Conservation (phyloP, 768 basidiomycete genomes). For the Suillus luteus region DNA sequence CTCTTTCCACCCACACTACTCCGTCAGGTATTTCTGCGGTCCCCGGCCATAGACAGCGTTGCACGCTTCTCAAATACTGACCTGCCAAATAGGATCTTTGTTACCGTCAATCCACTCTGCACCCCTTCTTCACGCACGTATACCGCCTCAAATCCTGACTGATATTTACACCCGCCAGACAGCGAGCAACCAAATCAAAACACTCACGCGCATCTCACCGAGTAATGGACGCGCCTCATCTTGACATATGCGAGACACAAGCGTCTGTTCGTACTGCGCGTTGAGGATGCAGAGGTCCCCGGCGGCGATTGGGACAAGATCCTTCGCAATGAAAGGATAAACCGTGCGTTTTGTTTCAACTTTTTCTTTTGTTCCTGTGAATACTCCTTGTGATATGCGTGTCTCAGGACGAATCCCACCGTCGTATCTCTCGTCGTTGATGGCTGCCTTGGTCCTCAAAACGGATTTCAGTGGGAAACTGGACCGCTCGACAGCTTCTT, state of each 20-base stretch:
- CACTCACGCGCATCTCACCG: constrained; percentile 60
- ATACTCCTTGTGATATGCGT: background rate
- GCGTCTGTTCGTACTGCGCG: constrained; percentile 60
- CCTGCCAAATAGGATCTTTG: constrained; percentile 55
- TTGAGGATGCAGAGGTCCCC: constrained; percentile 71
- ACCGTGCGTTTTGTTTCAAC: constrained; percentile 50
- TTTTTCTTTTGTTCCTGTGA: background rate
- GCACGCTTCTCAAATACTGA: constrained; percentile 14
- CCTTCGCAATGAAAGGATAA: constrained; percentile 74
- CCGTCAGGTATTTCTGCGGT: constrained; percentile 48
- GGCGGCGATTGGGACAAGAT: constrained; percentile 82
- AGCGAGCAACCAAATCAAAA: constrained; percentile 77
- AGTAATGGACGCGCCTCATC: constrained; percentile 78
- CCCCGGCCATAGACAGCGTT: background rate
- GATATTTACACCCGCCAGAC: constrained; percentile 20
- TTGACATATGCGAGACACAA: constrained; percentile 71
- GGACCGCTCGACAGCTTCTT: background rate
- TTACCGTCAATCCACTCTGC: constrained; percentile 83
- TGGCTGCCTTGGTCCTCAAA: constrained; percentile 66
- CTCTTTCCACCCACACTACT: constrained; percentile 56
- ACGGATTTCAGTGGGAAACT: background rate
- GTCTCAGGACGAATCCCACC: constrained; percentile 60
- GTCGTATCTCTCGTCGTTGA: constrained; percentile 56
- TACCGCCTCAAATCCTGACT: background rate
- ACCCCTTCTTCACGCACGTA: constrained; percentile 83